Base-by-base conservation (phyloP, 176 grass and related monocot species). In the Aegilops tauschii region DNA sequence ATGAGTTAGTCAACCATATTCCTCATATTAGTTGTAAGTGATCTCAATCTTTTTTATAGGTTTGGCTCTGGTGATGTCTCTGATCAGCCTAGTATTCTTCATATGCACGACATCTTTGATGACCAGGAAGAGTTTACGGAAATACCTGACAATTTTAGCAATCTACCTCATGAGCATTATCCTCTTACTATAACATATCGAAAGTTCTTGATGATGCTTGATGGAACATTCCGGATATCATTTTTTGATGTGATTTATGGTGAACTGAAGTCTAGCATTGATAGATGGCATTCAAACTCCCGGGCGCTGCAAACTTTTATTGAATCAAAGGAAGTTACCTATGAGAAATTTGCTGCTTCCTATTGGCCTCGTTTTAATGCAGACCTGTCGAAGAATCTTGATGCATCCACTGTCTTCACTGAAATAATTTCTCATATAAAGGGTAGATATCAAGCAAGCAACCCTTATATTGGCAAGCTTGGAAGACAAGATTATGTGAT, bases 371-470 rank as follows among this genome's bases (percentile, higher is more conserved):
- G 79, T 88, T 98, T 98, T 70, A 92, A 93, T 50, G 10, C 71
- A 36, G 79, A 95, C 14, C 29, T 98, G 20, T 95, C 86, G 0
- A 98, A 89, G 74, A 93, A 84, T 73, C 83, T 98, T 21, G 93
- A 98, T 74, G 67, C 91, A 18, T 93, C 93, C 13, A 98, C 87
- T 87, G 93, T 95, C 5, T 98, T 90, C 25, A 95, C 93, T 4
- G 89, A 98, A 86, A 98, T 98, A 86, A 95, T 93, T 80, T 98
- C 93, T 76, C 91, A 98, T 76, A 98, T 98, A 66, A 98, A 98
- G 34, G 93, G 87, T 6, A 83, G 80, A 66, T 83, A 83, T 71
- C 32, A 68, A 39, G 52, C 25, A 52, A 45, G 35, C 8, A 70
- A 23, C 50, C 52, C 35, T 21, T 66, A 16, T 37, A 49, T 69